Percentiles rank a stretch among this genome's conserved stretches.
phyloP scores from a whole-genome alignment of 2,329 filamentous ascomycete species.

The Cladosporium phlei region DNA sequence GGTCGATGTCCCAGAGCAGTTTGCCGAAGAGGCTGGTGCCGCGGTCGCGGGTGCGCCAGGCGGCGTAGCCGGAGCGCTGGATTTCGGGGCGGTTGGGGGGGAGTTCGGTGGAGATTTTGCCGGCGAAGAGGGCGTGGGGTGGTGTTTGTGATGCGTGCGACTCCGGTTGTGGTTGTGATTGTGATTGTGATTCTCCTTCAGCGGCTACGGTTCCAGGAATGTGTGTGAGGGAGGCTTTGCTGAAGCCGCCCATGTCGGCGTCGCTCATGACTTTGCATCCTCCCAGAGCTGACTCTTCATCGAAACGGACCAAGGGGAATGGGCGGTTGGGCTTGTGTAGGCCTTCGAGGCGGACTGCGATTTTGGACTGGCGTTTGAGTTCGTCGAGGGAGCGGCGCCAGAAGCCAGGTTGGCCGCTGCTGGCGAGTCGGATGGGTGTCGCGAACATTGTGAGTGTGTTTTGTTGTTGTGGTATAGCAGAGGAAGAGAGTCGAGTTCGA shows the following conservation, averaged over 20 bases:
- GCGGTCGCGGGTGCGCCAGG: constrained; percentile 77
- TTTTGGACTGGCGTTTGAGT: constrained; percentile 51
- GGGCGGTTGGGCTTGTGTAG: constrained; percentile 62
- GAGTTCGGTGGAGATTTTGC: constrained; percentile 79
- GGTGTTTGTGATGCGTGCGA: constrained; percentile 30
- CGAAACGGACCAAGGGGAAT: constrained; percentile 62
- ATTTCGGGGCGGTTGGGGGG: constrained; percentile 70
- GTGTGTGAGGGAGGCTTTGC: constrained; percentile 66
- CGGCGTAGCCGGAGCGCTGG: constrained; percentile 79
- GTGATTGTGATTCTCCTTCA: background rate
- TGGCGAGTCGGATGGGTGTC: constrained; percentile 20
- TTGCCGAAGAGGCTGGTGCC: constrained; percentile 78
- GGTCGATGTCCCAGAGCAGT: constrained; percentile 81
- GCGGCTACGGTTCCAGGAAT: constrained; percentile 10
- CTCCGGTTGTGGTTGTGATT: too few species aligned
- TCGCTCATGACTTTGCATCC: constrained; percentile 77
- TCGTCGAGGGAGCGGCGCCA: constrained; percentile 56
- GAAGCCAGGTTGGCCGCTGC: constrained; percentile 43
- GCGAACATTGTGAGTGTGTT: constrained; percentile 16
- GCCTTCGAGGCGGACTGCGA: constrained; percentile 64
- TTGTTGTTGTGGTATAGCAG: background rate
- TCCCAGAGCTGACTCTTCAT: constrained; percentile 39
- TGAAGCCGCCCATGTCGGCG: constrained; percentile 77
- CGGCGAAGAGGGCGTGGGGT: constrained; percentile 76
- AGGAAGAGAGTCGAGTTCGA: background rate